These are phyloP conservation scores for Ophiocordyceps australis DNA, from an alignment of 2,329 filamentous ascomycete species.

Conservation along the genomic window DNA sequence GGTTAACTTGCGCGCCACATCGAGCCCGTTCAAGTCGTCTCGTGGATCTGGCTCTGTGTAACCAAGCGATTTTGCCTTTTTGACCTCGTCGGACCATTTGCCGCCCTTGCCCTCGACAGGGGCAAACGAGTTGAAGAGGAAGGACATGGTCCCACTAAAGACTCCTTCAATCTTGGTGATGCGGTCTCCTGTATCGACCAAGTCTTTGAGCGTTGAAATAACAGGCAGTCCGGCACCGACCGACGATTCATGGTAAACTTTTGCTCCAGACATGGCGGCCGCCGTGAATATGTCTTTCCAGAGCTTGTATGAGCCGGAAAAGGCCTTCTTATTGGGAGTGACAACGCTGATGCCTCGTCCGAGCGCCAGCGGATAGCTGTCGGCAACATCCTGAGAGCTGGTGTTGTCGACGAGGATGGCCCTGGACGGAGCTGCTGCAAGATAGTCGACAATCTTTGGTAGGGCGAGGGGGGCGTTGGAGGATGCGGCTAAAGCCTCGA, in stretches of 20 bases:
- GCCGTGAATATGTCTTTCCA: constrained; percentile 79
- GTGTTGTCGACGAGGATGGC: constrained; percentile 90
- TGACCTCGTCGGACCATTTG: constrained; percentile 81
- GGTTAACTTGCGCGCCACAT: constrained; percentile 89
- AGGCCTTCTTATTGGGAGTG: constrained; percentile 97
- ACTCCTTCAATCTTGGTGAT: constrained; percentile 90
- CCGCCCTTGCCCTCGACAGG: constrained; percentile 57
- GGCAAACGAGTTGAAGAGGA: constrained; percentile 94
- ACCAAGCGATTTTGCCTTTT: constrained; percentile 78
- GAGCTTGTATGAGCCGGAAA: constrained; percentile 61
- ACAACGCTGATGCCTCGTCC: constrained; percentile 74
- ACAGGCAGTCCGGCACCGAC: constrained; percentile 88
- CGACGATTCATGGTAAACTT: constrained; percentile 88
- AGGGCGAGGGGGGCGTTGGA: constrained; percentile 47
- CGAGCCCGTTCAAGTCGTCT: constrained; percentile 73
- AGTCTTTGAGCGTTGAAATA: constrained; percentile 80
- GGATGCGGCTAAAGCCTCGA: constrained; percentile 46
- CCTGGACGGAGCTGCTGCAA: constrained; percentile 59
- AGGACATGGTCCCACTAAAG: constrained; percentile 94
- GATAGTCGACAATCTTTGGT: constrained; percentile 56
- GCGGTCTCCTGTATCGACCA: constrained; percentile 85
- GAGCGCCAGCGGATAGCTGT: constrained; percentile 67
- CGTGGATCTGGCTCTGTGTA: constrained; percentile 83
- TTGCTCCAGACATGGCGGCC: constrained; percentile 51
- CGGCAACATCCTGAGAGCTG: constrained; percentile 70